Conservation (phyloP, 768 basidiomycete species). For the Pisolithus sp. region DNA sequence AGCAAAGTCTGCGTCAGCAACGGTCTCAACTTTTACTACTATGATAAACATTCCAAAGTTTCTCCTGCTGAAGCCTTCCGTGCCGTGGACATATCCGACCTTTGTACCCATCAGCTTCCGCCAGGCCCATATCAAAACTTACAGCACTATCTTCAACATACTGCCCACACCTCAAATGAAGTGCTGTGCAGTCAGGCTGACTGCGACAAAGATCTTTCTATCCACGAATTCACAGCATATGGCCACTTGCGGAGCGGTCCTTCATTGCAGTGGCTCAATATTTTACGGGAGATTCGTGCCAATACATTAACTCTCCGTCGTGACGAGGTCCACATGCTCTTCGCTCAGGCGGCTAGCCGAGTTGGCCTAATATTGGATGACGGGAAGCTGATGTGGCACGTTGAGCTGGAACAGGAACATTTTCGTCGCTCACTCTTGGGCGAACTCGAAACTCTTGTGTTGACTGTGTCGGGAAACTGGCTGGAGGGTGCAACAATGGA, state of each 20-base stretch:
- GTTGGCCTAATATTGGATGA: constrained; percentile 21
- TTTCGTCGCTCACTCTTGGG: constrained; percentile 30
- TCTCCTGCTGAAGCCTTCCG: too few relatives aligned
- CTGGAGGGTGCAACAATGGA: constrained; percentile 21
- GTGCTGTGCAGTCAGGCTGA: constrained; percentile 32
- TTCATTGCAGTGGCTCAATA: constrained; percentile 42
- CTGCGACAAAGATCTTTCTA: constrained; percentile 30
- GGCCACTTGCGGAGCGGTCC: constrained; percentile 35
- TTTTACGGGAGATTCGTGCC: constrained; percentile 33
- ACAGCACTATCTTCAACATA: constrained; percentile 26
- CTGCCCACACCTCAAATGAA: constrained; percentile 32
- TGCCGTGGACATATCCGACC: constrained; percentile 9
- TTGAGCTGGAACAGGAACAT: constrained; percentile 20
- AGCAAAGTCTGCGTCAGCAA: constrained; percentile 23
- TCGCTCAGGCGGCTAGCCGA: constrained; percentile 37
- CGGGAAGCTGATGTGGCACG: constrained; percentile 30
- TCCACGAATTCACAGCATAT: constrained; percentile 38
- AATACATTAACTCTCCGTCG: constrained; percentile 28
- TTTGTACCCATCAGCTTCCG: constrained; percentile 27
- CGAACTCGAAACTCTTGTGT: constrained; percentile 26
- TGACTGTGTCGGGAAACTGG: constrained; percentile 33
- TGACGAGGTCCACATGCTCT: constrained; percentile 32
- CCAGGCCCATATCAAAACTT: constrained; percentile 23
- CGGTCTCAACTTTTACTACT: constrained; percentile 22
- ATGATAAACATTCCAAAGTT: constrained; percentile 7